phyloP scores from a whole-genome alignment of 2,329 filamentous ascomycete genomes.

The Neophaeococcomyces mojaviensis region DNA sequence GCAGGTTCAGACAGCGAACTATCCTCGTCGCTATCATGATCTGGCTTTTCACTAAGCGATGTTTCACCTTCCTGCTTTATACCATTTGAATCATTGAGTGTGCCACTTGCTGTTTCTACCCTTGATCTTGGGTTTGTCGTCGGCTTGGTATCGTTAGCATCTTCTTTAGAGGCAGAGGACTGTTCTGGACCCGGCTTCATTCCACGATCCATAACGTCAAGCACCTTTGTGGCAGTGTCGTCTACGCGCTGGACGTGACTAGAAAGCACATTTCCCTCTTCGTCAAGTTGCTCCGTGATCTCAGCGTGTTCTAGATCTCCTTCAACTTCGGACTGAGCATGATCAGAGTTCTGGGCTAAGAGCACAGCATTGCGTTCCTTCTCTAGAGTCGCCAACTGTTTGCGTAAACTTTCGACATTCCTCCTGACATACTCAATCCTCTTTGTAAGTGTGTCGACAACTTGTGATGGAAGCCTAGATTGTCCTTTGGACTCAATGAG shows the following conservation, averaged over 20 bases:
- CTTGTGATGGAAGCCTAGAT: constrained; percentile 47
- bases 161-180: constrained; percentile 24
- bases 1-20: background rate
- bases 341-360: constrained; percentile 53
- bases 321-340: constrained; percentile 45
- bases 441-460: constrained; percentile 61
- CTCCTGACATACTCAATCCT: constrained; percentile 83
- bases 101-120: constrained; percentile 4
- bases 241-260: constrained; percentile 60
- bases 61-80: background rate
- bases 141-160: constrained; percentile 10
- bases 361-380: constrained; percentile 60
- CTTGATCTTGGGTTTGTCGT: constrained; percentile 2
- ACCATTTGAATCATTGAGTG: background rate
- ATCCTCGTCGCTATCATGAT: background rate
- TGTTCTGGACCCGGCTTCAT: constrained; percentile 66
- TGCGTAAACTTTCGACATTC: constrained; percentile 68
- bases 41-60: background rate
- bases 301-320: constrained; percentile 74
- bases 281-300: constrained; percentile 86
- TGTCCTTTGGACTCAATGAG: constrained; percentile 34
- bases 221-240: constrained; percentile 57
- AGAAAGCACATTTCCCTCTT: constrained; percentile 75
- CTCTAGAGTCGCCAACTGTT: constrained; percentile 62
- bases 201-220: constrained; percentile 51